phyloP scores from a whole-genome alignment of 202 grass and related monocot species.

The Eragrostis tef region DNA sequence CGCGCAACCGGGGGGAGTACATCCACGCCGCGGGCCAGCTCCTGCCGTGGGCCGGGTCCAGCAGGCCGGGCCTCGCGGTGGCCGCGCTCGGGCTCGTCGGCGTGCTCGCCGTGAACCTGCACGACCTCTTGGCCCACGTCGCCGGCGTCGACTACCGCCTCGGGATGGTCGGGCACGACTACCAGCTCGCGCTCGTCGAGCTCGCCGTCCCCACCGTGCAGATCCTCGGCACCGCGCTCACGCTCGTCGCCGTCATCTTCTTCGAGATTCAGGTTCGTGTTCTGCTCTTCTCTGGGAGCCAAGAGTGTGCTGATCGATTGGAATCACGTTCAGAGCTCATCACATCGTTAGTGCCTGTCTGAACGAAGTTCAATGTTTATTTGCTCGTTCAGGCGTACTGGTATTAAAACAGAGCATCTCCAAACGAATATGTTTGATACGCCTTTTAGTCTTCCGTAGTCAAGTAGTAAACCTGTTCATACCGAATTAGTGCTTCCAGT shows the following conservation, averaged over 20 bases:
- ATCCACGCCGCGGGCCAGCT: conserved; percentile 67
- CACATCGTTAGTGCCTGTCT: background rate
- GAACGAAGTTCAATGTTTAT: background rate
- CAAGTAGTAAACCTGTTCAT: no score
- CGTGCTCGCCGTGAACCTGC: conserved; percentile 57
- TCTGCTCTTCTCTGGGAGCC: no score
- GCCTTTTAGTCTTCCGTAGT: no score
- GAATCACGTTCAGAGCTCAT: background rate
- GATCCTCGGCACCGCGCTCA: conserved; percentile 56
- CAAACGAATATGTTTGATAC: background rate
- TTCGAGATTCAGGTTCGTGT: conserved; percentile 66
- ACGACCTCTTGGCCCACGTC: conserved; percentile 74
- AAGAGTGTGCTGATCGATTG: background rate
- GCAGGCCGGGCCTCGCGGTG: conserved; percentile 54
- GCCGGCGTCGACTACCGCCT: conserved; percentile 71
- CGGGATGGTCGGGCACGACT: conserved; percentile 53
- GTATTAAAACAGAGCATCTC: background rate
- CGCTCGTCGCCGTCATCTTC: conserved; percentile 63
- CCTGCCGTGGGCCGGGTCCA: conserved; percentile 27
- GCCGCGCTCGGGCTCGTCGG: conserved; percentile 47
- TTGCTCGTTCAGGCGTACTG: background rate
- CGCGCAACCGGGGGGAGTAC: conserved; percentile 74
- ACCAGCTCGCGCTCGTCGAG: conserved; percentile 75
- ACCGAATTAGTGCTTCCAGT: background rate
- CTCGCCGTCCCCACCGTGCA: conserved; percentile 63